These are phyloP conservation scores for Bruguiera parviflora DNA, from an alignment of 345 rosid species.

Conservation along the genomic window DNA sequence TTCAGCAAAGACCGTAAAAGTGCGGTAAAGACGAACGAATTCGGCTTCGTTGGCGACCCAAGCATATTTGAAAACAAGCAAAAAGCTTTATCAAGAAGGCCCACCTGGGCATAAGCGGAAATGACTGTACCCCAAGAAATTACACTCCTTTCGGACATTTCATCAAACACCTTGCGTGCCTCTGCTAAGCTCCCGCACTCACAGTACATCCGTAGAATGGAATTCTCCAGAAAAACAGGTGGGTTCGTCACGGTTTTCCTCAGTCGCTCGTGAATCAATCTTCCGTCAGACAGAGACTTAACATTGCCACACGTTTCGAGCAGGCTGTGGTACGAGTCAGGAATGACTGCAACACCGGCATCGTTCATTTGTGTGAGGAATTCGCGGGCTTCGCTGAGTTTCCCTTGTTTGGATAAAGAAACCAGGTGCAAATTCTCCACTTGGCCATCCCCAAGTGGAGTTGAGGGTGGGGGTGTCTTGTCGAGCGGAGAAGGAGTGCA, in stretches of 20 bases:
- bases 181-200: constrained; percentile 51
- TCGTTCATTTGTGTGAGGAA: constrained; percentile 52
- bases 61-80: constrained; percentile 40
- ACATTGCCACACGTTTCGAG: constrained; percentile 44
- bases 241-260: constrained; percentile 25
- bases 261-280: constrained; percentile 40
- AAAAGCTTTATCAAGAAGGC: constrained; percentile 37
- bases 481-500: constrained; percentile 26
- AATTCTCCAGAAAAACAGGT: constrained; percentile 42
- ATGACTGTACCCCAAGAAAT: constrained; percentile 45
- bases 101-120: constrained; percentile 45
- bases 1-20: constrained; percentile 43
- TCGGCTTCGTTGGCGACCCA: constrained; percentile 32
- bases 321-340: constrained; percentile 41
- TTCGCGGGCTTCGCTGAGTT: constrained; percentile 58
- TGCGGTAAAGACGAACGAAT: constrained; percentile 35
- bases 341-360: constrained; percentile 43
- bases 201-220: constrained; percentile 46
- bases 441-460: constrained; percentile 31
- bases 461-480: constrained; percentile 3
- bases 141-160: constrained; percentile 49
- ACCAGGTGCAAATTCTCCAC: constrained; percentile 57
- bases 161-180: constrained; percentile 57
- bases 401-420: constrained; percentile 52
- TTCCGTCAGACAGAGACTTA: constrained; percentile 44